Evolutionary conservation across 1,284 basidiomycete species (phyloP), one percentile per base, ranked within the genome.

Genomic region (Boletus calvinii): DNA sequence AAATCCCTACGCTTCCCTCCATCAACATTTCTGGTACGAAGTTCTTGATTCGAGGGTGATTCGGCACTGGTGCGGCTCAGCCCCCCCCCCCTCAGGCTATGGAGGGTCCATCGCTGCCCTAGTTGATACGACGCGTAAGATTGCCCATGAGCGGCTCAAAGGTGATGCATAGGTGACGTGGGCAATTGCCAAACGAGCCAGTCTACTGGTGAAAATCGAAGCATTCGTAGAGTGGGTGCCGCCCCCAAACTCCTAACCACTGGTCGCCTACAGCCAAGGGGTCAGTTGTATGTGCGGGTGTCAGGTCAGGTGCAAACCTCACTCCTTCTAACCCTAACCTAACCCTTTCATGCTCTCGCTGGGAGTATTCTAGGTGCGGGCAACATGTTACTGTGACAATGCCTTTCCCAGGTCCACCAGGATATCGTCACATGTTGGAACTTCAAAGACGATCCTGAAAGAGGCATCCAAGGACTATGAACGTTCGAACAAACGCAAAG

Each of bases 341-440:
- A n/a, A n/a, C n/a, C n/a, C n/a, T n/a, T 55, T 29, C 31, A 8
- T 22, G 42, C 54, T 13, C 37, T 55, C 15, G 7, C 46, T 7
- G 54, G 46, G 17, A 29, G 26, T 22, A n/a, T 18, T 34, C 52
- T 46, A 10, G 53, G 32, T n/a, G 38, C 40, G 9, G 46, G 37
- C n/a, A 30, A 32, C 6, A 41, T 20, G 22, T 24, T 55, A 15
- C 20, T n/a, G 17, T 55, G 46, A 46, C 6, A 45, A 35, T 55
- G 52, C 32, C 52, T 55, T n/a, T 24, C 42, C 3, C 46, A 41
- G 37, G 53, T 55, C 17, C 54, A 55, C 20, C 37, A 34, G 32
- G 54, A 55, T 41, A 50, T 55, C 6, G 18, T 55, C 10, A 41
- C 46, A 8, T 55, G 54, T 29, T 55, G 54, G 54, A 50, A 50